Conservation (phyloP, 2,329 filamentous ascomycete species). For the Verticillium klebahnii region DNA sequence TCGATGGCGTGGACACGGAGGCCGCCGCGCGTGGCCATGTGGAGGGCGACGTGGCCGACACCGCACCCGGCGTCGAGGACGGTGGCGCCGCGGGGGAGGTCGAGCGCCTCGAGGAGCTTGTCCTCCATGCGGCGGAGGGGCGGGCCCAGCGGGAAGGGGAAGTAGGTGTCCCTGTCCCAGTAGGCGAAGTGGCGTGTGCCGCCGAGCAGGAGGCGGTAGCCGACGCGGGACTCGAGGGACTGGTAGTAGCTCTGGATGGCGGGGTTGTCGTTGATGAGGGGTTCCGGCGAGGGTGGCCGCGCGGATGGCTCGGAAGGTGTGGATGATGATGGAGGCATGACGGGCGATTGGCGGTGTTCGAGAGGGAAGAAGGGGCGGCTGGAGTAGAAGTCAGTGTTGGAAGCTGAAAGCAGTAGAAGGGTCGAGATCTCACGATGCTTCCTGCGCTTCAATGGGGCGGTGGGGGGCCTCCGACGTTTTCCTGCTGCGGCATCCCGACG, state of each 20-base stretch:
- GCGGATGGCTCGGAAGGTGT: not conserved
- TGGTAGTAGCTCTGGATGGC: constrained; percentile 38
- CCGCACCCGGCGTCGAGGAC: constrained; percentile 50
- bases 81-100: constrained; percentile 30
- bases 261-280: constrained; percentile 32
- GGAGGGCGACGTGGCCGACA: constrained; percentile 42
- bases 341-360: not conserved
- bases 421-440: not conserved
- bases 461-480: not conserved
- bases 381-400: not conserved
- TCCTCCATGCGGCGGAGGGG: constrained; percentile 46
- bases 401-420: not conserved
- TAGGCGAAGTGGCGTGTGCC: constrained; percentile 46
- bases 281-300: not conserved
- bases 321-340: not conserved
- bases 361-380: not conserved
- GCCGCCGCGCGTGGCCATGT: constrained; percentile 38
- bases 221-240: constrained; percentile 38
- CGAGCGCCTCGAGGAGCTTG: constrained; percentile 32
- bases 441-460: not conserved
- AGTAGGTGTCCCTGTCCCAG: constrained; percentile 37
- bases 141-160: constrained; percentile 40
- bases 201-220: constrained; percentile 37
- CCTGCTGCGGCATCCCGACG: too few species aligned
- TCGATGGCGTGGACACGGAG: constrained; percentile 42